Percentiles rank a stretch among this genome's conserved stretches.
Conservation (phyloP, 2,329 filamentous ascomycete genomes). For the Curvularia lunata region DNA sequence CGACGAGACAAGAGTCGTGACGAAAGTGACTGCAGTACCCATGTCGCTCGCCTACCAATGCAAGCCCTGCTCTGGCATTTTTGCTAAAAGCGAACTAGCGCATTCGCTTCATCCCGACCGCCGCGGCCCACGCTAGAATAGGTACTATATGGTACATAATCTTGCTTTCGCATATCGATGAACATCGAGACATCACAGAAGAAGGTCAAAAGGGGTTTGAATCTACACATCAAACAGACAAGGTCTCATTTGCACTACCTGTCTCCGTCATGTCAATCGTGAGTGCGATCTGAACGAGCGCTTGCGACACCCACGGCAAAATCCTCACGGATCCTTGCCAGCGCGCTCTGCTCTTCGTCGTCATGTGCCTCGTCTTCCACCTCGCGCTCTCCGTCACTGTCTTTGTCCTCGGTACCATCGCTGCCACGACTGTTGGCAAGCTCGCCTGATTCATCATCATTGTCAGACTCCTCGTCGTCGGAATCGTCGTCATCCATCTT, state of each 20-base stretch:
- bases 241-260: not conserved
- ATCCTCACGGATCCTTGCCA: conserved; percentile 23
- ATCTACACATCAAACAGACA: not conserved
- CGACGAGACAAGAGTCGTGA: conserved; percentile 9
- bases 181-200: not conserved
- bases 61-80: not conserved
- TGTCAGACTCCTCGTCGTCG: conserved; percentile 24
- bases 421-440: not conserved
- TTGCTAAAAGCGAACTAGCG: conserved; percentile 3
- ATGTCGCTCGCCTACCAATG: conserved; percentile 1
- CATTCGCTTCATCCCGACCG: conserved; percentile 15
- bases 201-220: not conserved
- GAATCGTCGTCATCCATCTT: conserved; percentile 38
- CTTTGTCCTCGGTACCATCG: not conserved
- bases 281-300: conserved; percentile 7
- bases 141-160: not conserved
- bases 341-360: conserved; percentile 17
- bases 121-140: not conserved
- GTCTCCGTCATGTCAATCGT: not conserved
- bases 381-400: conserved; percentile 1
- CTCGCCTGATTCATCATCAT: conserved; percentile 9
- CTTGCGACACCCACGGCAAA: conserved; percentile 19
- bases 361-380: conserved; percentile 2
- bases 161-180: not conserved
- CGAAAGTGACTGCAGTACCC: conserved; percentile 8